Percentiles rank a stretch among this genome's conserved stretches.
Evolutionary conservation across 192 early-diverging fungal genomes (phyloP).

Genomic region (Entomortierella lignicola): DNA sequence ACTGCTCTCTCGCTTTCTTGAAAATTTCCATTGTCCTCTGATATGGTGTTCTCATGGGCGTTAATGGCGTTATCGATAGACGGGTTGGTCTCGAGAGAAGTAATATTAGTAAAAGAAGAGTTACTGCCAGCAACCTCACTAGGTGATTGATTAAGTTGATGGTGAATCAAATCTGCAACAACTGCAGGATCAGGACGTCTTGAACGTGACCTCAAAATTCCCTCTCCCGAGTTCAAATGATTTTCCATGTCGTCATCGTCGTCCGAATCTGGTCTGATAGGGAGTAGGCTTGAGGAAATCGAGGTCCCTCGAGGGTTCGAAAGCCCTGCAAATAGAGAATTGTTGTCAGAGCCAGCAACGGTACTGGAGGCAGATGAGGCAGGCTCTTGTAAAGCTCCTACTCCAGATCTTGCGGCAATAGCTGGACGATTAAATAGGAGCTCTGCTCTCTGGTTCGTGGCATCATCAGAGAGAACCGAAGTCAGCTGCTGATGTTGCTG

Average conservation of each 20-base stretch:
- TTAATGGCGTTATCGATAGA: neutral
- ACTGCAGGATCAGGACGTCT: constrained; percentile 10
- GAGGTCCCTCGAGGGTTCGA: constrained; percentile 39
- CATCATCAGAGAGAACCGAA: neutral
- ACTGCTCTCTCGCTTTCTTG: too few species aligned
- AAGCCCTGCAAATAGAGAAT: constrained; percentile 7
- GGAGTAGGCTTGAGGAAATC: constrained; percentile 33
- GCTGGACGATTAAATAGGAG: neutral
- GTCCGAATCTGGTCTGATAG: constrained; percentile 41
- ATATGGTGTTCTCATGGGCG: neutral
- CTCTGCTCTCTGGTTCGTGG: neutral
- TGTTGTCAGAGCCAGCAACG: constrained; percentile 5
- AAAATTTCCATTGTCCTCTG: too few species aligned
- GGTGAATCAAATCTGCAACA: constrained; percentile 24
- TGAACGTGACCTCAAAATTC: neutral
- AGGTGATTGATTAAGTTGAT: constrained; percentile 24
- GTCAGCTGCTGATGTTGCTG: neutral
- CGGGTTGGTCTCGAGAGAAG: neutral
- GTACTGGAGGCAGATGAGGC: constrained; percentile 6
- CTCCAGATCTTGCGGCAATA: neutral
- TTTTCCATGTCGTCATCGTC: constrained; percentile 25
- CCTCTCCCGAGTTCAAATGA: neutral
- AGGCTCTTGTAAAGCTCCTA: constrained; percentile 9
- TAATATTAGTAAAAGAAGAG: neutral
- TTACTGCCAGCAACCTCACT: neutral